phyloP scores from a whole-genome alignment of 2,329 filamentous ascomycete genomes.

The Stagonosporopsis rhizophila region DNA sequence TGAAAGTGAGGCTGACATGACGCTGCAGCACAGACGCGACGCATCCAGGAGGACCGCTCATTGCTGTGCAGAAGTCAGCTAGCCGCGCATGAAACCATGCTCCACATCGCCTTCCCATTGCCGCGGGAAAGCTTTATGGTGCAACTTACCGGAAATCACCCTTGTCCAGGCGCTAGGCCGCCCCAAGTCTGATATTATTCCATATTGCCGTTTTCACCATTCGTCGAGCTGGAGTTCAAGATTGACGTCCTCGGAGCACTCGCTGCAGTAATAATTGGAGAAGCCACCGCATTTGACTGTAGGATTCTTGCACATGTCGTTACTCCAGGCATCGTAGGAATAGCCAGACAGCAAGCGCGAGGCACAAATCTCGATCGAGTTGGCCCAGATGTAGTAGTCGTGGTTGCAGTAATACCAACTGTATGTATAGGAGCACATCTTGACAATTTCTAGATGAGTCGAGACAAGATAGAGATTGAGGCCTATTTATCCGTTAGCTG shows the following conservation, averaged over 20 bases:
- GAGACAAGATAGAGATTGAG: not conserved
- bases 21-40: slow-evolving; percentile 1
- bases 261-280: slow-evolving; percentile 54
- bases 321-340: slow-evolving; percentile 57
- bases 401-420: slow-evolving; percentile 58
- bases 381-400: slow-evolving; percentile 57
- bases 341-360: slow-evolving; percentile 55
- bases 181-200: too few species aligned
- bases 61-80: slow-evolving; percentile 24
- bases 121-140: not conserved
- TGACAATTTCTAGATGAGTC: not conserved
- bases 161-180: not conserved
- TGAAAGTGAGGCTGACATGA: slow-evolving; percentile 13
- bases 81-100: not conserved
- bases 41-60: not conserved
- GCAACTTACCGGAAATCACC: not conserved
- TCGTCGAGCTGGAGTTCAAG: slow-evolving; percentile 55
- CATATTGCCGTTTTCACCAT: slow-evolving; percentile 25
- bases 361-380: slow-evolving; percentile 55
- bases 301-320: slow-evolving; percentile 57
- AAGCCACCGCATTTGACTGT: slow-evolving; percentile 52
- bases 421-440: slow-evolving; percentile 58
- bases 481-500: slow-evolving; percentile 22
- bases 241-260: slow-evolving; percentile 53
- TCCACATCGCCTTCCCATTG: not conserved